These are phyloP conservation scores for Cladosporium sp. DNA, from an alignment of 2,329 filamentous ascomycete species.

Conservation along the genomic window DNA sequence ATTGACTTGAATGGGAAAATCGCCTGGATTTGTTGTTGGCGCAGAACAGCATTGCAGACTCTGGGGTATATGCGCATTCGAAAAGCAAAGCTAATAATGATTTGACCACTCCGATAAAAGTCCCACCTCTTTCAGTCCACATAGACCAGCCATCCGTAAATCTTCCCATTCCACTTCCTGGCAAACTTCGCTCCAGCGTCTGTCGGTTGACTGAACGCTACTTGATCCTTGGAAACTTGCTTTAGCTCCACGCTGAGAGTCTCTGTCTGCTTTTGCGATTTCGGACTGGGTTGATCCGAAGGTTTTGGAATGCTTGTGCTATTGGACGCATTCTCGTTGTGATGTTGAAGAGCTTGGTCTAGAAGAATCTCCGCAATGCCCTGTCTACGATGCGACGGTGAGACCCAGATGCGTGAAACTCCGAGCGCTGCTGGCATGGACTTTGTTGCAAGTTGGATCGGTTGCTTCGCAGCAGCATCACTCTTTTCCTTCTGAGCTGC, in stretches of 20 bases:
- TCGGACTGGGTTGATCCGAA: too few species aligned
- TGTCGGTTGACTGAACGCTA: constrained; percentile 65
- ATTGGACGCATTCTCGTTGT: constrained; percentile 12
- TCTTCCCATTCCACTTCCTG: constrained; percentile 52
- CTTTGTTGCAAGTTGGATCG: constrained; percentile 20
- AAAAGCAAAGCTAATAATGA: constrained; percentile 2
- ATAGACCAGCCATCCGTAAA: constrained; percentile 58
- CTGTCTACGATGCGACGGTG: constrained; percentile 49
- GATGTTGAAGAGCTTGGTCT: constrained; percentile 34
- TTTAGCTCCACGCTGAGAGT: constrained; percentile 42
- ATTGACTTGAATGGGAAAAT: too few species aligned
- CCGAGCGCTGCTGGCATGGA: constrained; percentile 48
- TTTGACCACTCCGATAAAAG: background rate
- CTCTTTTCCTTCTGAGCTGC: constrained; percentile 5
- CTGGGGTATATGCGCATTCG: background rate
- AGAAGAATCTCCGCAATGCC: constrained; percentile 55
- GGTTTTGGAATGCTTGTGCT: background rate
- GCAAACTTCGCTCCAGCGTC: constrained; percentile 55
- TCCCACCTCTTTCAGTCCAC: background rate
- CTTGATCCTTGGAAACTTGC: constrained; percentile 48
- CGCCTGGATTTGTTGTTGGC: too few species aligned
- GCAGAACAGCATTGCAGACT: too few species aligned
- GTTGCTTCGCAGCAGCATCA: constrained; percentile 11
- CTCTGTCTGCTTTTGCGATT: background rate
- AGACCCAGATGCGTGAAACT: constrained; percentile 63